Evolutionary conservation across 1,284 basidiomycete genomes (phyloP), one percentile per base, ranked within the genome.

Genomic region (Caloboletus inedulis): DNA sequence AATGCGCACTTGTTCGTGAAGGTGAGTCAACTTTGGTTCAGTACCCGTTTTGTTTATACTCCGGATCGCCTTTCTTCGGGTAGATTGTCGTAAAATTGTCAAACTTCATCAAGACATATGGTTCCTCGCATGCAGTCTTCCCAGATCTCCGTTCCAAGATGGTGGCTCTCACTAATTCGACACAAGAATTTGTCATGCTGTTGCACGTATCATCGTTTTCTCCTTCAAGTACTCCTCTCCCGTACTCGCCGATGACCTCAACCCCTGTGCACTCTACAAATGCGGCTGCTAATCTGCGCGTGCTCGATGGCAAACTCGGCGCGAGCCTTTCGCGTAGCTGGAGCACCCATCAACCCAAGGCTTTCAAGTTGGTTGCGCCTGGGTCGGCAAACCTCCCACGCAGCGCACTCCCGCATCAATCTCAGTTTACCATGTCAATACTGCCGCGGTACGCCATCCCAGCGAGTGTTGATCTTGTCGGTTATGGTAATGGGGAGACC

Each of bases 151-250:
- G 85, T 51, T 77, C 73, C 45, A 82, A 83, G 62, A 84, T 91
- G 73, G 79, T 85, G 45, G 79, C 80, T 56, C 76, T 91, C 54
- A 87, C 84, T 36, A 87, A 88, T 59, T 79, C 84, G 25, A 89
- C 89, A 9, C 85, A 91, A 67, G 87, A 87, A 63, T 85, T 89
- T 59, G 81, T 87, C 47, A 87, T 89, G 62, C 75, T 91, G 45
- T 71, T 91, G 16, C 87, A 89, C 63, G 84, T 88, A 44, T 89
- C 89, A n/a, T 89, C 87, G 0, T 85, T 87, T 62, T 81, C 89
- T 30, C 76, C 81, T 3, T 71, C 80, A 21, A 68, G 74, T 6
- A 75, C 77, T 0, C 73, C 80, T 31, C 74, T 82, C 31, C 73
- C 84, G 14, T 81, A 80, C 64, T 84, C 85, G 33, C 85, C 87